Evolutionary conservation across 345 rosid species (phyloP), one percentile per base, ranked within the genome.

Genomic region (Salix exigua): DNA sequence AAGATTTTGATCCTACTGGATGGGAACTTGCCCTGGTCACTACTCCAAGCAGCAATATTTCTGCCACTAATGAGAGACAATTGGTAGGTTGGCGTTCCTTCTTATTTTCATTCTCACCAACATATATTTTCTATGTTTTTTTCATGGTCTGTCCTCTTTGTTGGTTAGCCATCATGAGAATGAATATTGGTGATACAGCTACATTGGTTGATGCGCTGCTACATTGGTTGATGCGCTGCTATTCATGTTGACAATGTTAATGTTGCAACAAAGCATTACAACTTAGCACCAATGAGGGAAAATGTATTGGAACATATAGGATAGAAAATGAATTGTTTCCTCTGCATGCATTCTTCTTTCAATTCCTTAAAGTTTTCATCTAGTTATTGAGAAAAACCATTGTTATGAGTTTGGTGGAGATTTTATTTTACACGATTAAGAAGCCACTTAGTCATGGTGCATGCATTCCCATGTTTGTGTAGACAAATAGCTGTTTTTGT

Each of bases 11-110:
- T 85, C 96, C 99, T 67, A 73, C 89, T 66, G 98, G 99, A 74
- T 96, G 98, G 99, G 98, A 94, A 78, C 94, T 96, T 79, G 94
- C 98, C 35, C 86, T 94, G 70, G 96, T 96, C 73, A 78, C 88
- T 19, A 86, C 97, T 53, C 94, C 97, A 40, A 88, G 97, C 81
- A 79, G 77, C 21, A 79, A 92, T 80, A 88, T 93, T 70, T 94
- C 99, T 82, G 73, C 97, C 30, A 84, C 80, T 79, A 96, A 78
- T 40, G 98, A 94, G 66, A 87, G 98, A 82, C 91, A 94, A 84
- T 76, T 96, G 94, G 99, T 96, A 92, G 88, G 75, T 13, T 7
- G 74, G 19, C 30, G n/a, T 26, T 70, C 31, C 2, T 60, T 63
- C 2, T 53, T 16, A 11, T 33, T 35, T 74, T 66, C 31, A 12